A percentile compares a stretch with the other conserved stretches of the same genome.
phyloP scores from a whole-genome alignment of 371 early-diverging fungal species.

The Apophysomyces trapeziformis region DNA sequence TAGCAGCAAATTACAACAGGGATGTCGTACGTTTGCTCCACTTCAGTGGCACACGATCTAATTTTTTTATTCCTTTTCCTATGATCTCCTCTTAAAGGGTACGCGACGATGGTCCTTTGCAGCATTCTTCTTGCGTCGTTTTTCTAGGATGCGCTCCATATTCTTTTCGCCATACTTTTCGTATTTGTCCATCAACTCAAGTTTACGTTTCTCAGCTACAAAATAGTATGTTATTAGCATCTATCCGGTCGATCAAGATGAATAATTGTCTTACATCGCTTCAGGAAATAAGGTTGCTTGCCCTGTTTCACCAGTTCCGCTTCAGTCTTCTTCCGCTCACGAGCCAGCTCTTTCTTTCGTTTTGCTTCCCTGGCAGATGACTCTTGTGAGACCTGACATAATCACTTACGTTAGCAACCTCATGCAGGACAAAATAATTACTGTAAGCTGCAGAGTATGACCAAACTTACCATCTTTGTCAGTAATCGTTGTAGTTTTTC shows the following conservation, averaged over 20 bases:
- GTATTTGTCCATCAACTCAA: conserved; percentile 82
- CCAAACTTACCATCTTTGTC: conserved; percentile 57
- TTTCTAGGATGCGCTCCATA: conserved; percentile 82
- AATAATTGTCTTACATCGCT: conserved; percentile 64
- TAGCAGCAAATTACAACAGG: neutral
- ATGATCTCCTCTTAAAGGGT: conserved; percentile 51
- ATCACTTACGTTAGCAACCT: conserved; percentile 12
- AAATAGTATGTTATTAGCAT: conserved; percentile 3
- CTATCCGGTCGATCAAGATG: neutral
- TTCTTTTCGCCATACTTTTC: conserved; percentile 66
- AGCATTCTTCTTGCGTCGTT: conserved; percentile 87
- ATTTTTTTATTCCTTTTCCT: conserved; percentile 1
- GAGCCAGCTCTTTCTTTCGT: conserved; percentile 65
- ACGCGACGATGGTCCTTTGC: conserved; percentile 69
- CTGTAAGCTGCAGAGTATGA: neutral
- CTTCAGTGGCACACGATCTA: neutral
- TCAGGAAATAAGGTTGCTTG: conserved; percentile 90
- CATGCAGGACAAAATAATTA: conserved; percentile 2
- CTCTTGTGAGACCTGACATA: conserved; percentile 39
- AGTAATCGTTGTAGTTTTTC: conserved; percentile 50
- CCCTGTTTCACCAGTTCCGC: conserved; percentile 78
- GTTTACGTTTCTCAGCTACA: conserved; percentile 78
- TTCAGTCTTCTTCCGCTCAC: conserved; percentile 83
- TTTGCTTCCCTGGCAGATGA: conserved; percentile 55
- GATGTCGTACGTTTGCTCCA: neutral